Evolutionary conservation across 805 yeast species (phyloP), one percentile per base, ranked within the genome.

Genomic region (Pichia insulana): DNA sequence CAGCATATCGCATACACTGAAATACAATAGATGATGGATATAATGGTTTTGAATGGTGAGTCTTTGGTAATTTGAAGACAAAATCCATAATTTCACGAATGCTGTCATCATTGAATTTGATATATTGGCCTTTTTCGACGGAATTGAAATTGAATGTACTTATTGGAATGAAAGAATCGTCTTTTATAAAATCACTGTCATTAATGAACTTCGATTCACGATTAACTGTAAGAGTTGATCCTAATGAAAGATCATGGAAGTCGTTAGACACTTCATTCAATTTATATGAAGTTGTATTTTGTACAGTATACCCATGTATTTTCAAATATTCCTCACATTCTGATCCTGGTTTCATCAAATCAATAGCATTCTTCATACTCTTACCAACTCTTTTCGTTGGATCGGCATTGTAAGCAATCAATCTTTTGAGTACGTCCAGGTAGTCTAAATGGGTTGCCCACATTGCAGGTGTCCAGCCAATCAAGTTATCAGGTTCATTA

Each of bases 361-460:
- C 78, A 25, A 74, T 61, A 1, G 88, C 89, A 40, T 70, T 67
- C 44, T 69, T 71, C 10, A 60, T 55, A 16, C 61, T 58, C 39
- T 59, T 66, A 2, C 50, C 52, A 13, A 56, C 43, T 30, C 61
- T 57, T 37, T 72, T 61, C 33, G 71, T 67, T 1, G 78, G 76
- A 46, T 80, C 82, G 0, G 89, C 90, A 30, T 80, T 83, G 44
- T 69, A 68, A 34, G 75, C 74, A 41, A 87, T 59, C 45, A 86
- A 62, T 42, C 71, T 61, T 37, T 74, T 71, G 13, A 76, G 78
- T 36, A 81, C 68, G 11, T 70, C 68, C 45, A 72, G 59, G 41
- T 76, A 74, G 41, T 77, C 73, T 50, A 80, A 68, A 50, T 78
- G 73, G 3, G 85, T 76, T 0, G 94, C 89, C 95, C 95, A 86